phyloP scores from a whole-genome alignment of 2,329 filamentous ascomycete genomes.

The Rasamsonia emersonii region DNA sequence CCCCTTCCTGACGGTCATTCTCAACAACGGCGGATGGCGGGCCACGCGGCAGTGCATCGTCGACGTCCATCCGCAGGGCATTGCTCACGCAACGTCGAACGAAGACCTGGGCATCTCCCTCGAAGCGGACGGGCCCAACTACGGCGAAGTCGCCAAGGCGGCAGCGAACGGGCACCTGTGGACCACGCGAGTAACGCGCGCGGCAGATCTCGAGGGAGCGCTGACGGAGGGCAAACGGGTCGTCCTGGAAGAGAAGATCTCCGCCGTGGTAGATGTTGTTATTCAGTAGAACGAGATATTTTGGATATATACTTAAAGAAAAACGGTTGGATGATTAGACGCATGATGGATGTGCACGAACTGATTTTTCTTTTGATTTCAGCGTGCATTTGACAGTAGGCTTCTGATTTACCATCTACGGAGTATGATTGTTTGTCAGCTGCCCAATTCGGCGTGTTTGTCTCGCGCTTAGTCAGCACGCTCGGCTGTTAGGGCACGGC shows the following conservation, averaged over 20 bases:
- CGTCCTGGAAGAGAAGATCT: constrained; percentile 10
- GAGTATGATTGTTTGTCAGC: no score
- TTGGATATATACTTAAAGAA: no score
- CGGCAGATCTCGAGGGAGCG: constrained; percentile 10
- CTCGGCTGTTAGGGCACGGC: constrained; percentile 18
- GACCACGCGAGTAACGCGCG: constrained; percentile 11
- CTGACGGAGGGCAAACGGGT: constrained; percentile 10
- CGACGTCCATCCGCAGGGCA: constrained; percentile 14
- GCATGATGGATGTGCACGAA: no score
- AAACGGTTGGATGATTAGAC: no score
- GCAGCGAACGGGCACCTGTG: constrained; percentile 15
- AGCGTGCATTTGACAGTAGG: no score
- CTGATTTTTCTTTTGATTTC: no score
- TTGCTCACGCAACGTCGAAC: constrained; percentile 10
- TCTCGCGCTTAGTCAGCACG: no score
- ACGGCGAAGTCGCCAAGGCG: constrained; percentile 14
- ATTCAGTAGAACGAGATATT: constrained; percentile 7
- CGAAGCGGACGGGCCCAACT: constrained; percentile 13
- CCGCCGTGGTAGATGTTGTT: constrained; percentile 14
- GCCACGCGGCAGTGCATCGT: constrained; percentile 33
- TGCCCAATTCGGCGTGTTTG: no score
- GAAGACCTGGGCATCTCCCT: constrained; percentile 14
- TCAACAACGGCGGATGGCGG: constrained; percentile 63
- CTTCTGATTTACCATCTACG: no score
- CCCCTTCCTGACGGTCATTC: constrained; percentile 54